A percentile compares a stretch with the other conserved stretches of the same genome.
Conservation (phyloP, 306 rosid genomes). For the Parietaria judaica region DNA sequence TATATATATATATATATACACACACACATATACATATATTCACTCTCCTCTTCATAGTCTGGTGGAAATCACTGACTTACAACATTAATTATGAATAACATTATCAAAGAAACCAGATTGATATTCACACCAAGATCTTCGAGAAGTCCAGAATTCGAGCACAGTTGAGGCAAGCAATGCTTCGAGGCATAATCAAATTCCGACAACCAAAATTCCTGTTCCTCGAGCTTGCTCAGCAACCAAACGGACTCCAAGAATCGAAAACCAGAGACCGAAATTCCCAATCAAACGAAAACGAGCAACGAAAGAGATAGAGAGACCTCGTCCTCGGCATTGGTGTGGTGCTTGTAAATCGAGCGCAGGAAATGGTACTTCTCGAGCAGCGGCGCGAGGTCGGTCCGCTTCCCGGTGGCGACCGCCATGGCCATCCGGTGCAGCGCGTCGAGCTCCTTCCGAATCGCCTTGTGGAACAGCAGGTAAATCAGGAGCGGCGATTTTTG, state of each 20-base stretch:
- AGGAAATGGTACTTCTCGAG: slow-evolving; percentile 71
- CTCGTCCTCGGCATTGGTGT: slow-evolving; percentile 99
- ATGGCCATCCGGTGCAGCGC: slow-evolving; percentile 69
- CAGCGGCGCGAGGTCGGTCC: slow-evolving; percentile 61
- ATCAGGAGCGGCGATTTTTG: slow-evolving; percentile 76
- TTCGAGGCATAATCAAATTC: background rate
- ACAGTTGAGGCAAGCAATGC: slow-evolving; percentile 1
- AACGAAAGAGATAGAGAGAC: slow-evolving; percentile 20
- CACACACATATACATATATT: too few relatives aligned
- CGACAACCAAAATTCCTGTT: slow-evolving; percentile 1
- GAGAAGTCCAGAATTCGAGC: background rate
- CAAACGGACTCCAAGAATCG: background rate
- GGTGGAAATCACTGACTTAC: too few relatives aligned
- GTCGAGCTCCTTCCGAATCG: slow-evolving; percentile 89
- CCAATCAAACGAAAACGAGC: slow-evolving; percentile 8
- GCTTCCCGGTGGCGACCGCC: slow-evolving; percentile 75
- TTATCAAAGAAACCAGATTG: too few relatives aligned
- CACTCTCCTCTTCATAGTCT: too few relatives aligned
- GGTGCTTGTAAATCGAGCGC: slow-evolving; percentile 79
- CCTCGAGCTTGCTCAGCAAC: slow-evolving; percentile 9
- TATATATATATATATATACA: too few relatives aligned
- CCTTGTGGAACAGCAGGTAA: slow-evolving; percentile 79
- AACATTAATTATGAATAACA: too few relatives aligned
- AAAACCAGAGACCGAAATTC: background rate
- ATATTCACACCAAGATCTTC: background rate